A percentile compares a stretch with the other conserved stretches of the same genome.
These are phyloP conservation scores for Acmispon strigosus DNA, from an alignment of 306 rosid genomes.

Conservation along the genomic window DNA sequence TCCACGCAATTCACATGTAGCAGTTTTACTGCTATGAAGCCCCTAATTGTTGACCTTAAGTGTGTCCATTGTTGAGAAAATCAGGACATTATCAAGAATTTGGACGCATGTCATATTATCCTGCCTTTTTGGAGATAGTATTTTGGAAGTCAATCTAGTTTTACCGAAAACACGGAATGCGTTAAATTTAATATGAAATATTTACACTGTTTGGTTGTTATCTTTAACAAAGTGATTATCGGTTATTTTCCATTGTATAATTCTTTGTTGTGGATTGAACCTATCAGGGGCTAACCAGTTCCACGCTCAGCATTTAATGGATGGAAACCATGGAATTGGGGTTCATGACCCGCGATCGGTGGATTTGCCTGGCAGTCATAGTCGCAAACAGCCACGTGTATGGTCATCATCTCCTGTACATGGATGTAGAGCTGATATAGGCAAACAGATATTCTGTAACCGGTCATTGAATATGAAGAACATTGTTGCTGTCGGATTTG, in stretches of 20 bases:
- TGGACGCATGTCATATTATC: not conserved
- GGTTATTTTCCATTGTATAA: not conserved
- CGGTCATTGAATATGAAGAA: constrained; percentile 88
- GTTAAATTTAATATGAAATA: not conserved
- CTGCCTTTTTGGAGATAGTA: not conserved
- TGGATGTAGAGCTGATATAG: constrained; percentile 47
- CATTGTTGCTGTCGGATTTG: constrained; percentile 94
- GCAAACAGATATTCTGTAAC: constrained; percentile 91
- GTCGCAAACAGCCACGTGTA: constrained; percentile 34
- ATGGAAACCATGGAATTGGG: constrained; percentile 30
- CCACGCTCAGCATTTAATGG: constrained; percentile 51
- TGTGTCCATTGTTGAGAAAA: not conserved
- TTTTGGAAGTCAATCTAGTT: not conserved
- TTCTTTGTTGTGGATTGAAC: not conserved
- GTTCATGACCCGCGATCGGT: constrained; percentile 23
- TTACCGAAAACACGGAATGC: not conserved
- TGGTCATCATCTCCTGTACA: constrained; percentile 72
- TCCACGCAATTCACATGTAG: not conserved
- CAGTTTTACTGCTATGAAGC: not conserved
- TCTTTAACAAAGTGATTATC: not conserved
- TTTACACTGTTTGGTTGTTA: not conserved
- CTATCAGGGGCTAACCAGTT: constrained; percentile 45
- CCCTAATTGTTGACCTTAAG: not conserved
- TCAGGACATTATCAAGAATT: not conserved
- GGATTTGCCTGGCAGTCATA: constrained; percentile 19